Base-by-base conservation (phyloP, 768 basidiomycete species). In the Phallus indusiatus region DNA sequence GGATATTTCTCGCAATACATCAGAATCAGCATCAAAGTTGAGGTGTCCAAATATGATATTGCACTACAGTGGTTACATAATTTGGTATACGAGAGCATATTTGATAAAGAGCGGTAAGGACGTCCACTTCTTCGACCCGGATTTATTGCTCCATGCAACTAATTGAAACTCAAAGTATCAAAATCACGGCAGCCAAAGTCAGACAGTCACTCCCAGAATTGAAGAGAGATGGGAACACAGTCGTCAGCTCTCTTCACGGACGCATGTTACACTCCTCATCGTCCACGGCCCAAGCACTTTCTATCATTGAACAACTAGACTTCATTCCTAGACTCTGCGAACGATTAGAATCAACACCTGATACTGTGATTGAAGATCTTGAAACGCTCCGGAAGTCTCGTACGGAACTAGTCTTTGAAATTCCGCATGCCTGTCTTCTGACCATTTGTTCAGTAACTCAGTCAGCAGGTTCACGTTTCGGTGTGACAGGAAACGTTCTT, bases 41-140 rank as follows among this genome's bases (percentile, higher is more conserved):
- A 95, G 72, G 81, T 76, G 56, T 75, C 78, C 8, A 78, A 82
- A 59, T 99, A 97, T 66, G 86, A 88, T 59, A 77, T 77, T 7
- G 91, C 92, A 1, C 76, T 99, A 53, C 77, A 82, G 1, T 99
- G 95, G 95, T 70, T 95, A 54, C 81, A 80, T 59, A 90, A 94
- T 69, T 74, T 95, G 21, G 72, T 94, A 16, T 90, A 85, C 68
- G 79, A 83, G 37, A 77, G 82, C 46, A 74, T 84, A 60, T 94
- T 94, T 65, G 81, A 90, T 66, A 81, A 81, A 64, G 90, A 92
- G 54, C 80, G 91, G 90, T 86, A 63, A 62, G 74, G 57, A 20
- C 62, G 46, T 36, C 24, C 7, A 9, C 36, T 20, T 42, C 20
- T 20, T 61, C 55, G 21, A 35, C 12, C 18, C 17, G 17, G 24